Evolutionary conservation across 164 flowering plant genomes (phyloP), one percentile per base, ranked within the genome.

Genomic region (Cinnamomum micranthum): DNA sequence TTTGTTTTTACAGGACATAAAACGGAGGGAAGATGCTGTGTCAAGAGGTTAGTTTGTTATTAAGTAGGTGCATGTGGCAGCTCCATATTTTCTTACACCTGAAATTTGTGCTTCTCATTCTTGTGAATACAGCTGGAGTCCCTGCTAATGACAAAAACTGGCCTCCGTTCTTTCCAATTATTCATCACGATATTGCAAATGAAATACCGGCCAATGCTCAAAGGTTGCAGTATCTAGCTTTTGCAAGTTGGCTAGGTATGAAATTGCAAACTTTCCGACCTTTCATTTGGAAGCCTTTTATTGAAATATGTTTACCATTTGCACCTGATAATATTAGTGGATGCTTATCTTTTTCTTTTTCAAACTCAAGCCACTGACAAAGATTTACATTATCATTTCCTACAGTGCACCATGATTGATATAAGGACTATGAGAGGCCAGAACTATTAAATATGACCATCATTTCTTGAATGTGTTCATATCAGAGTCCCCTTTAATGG

Each of bases 221-320:
- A 72, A 90, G 83, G 91, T 76, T 92, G 85, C 98, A 93, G 87
- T 95, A 95, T 85, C 80, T 95, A 83, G 99, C 99, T 71, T 95
- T 95, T 87, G 97, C 97, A 35, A 95, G 99, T 84, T 95, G 99
- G 99, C 85, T 95, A 88, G 99, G 99, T 95, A 87, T 76, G 88
- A 25, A 31, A 69, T 41, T 6, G 5, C 11, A n/a, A 47, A 65
- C 31, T 41, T 22, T 68, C n/a, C 71, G 6, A 50, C 47, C 11
- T 71, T 17, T 68, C 52, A 5, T 19, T 31, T 52, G 10, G 41
- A 41, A 41, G 47, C 47, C 47, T 41, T 41, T 7, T 11, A 41
- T 41, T 41, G 55, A 62, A 63, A 25, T 22, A 23, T 62, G 47
- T 60, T 55, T 9, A 28, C 28, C n/a, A 9, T 35, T 72, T 33